Conservation (phyloP, 202 grass and related monocot species). For the Saccharum hybrid region DNA sequence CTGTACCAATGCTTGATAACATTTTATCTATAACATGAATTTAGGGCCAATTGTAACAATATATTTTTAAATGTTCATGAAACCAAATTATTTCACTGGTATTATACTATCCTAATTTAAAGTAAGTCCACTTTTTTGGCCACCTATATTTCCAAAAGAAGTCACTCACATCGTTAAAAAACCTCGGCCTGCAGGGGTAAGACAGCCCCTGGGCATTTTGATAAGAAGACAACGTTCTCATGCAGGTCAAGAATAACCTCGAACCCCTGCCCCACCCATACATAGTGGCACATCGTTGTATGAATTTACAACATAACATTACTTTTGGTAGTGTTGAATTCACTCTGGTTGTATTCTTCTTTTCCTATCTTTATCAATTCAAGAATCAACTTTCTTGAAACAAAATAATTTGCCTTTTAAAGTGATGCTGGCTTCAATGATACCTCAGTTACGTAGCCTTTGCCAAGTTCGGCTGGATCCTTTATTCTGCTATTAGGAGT, state of each 20-base stretch:
- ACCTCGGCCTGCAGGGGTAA: background rate
- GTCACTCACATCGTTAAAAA: background rate
- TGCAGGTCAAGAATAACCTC: background rate
- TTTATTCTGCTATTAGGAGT: background rate
- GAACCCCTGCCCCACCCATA: background rate
- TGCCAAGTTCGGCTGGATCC: background rate
- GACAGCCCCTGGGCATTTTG: background rate
- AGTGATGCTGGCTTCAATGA: conserved; percentile 15
- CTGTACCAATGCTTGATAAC: background rate
- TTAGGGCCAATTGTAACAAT: background rate
- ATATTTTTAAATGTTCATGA: conserved; percentile 22
- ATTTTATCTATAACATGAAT: conserved; percentile 4
- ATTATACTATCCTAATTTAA: conserved; percentile 26
- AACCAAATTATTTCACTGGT: background rate
- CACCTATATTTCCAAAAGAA: background rate
- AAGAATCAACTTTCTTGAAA: background rate
- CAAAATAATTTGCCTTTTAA: background rate
- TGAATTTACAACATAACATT: conserved; percentile 24
- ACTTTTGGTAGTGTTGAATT: background rate
- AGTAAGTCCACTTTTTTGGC: background rate
- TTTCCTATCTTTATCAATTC: background rate
- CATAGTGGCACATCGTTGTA: background rate
- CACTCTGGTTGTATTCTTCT: conserved; percentile 14
- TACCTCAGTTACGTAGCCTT: background rate
- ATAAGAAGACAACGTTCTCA: background rate